These are phyloP conservation scores for Endoconidiophora polonica DNA, from an alignment of 2,329 filamentous ascomycete genomes.

Conservation along the genomic window DNA sequence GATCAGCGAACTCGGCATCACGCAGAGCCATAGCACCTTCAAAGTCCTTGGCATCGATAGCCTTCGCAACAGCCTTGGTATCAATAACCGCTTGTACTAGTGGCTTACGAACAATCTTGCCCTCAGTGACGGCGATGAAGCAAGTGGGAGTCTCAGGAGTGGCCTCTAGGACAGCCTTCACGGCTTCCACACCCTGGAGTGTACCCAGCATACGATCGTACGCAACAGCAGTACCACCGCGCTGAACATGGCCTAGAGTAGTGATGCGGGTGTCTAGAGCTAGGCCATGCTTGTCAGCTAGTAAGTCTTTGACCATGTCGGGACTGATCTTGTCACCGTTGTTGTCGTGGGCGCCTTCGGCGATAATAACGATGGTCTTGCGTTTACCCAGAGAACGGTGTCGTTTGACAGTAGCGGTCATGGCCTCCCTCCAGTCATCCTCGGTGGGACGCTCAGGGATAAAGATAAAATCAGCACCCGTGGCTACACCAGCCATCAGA, in stretches of 20 bases:
- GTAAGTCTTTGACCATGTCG: conserved; percentile 66
- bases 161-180: conserved; percentile 77
- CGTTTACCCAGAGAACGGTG: conserved; percentile 82
- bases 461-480: conserved; percentile 91
- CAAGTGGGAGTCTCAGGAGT: conserved; percentile 80
- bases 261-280: conserved; percentile 85
- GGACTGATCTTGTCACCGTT: conserved; percentile 72
- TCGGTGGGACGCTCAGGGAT: conserved; percentile 85
- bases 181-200: conserved; percentile 83
- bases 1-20: conserved; percentile 86
- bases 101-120: conserved; percentile 86
- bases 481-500: conserved; percentile 87
- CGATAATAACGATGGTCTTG: conserved; percentile 95
- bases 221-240: conserved; percentile 79
- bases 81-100: conserved; percentile 76
- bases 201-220: conserved; percentile 91
- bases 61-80: conserved; percentile 68
- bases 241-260: conserved; percentile 90
- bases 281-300: conserved; percentile 57
- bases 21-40: conserved; percentile 72
- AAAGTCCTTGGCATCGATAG: conserved; percentile 75
- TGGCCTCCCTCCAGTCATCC: conserved; percentile 76
- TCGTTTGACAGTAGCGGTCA: conserved; percentile 61
- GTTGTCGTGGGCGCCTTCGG: conserved; percentile 80
- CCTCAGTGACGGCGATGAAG: conserved; percentile 92